phyloP scores from a whole-genome alignment of 225 moss, liverwort and hornwort genomes.

The Antitrichia curtipendula region DNA sequence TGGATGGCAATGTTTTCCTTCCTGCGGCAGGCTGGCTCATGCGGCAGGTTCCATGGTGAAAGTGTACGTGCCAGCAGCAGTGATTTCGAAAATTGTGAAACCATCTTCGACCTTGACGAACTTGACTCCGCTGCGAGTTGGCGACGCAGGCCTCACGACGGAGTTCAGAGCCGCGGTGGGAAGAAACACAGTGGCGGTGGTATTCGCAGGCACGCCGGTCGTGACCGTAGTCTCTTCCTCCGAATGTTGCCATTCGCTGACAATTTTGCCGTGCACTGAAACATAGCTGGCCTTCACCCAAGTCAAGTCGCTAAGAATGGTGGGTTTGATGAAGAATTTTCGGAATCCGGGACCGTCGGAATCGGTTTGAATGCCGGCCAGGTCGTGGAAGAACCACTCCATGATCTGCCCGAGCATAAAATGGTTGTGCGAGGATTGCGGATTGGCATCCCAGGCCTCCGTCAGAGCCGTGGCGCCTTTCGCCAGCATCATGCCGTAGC shows the following conservation, averaged over 20 bases:
- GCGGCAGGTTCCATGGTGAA: not conserved
- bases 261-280: conserved; percentile 11
- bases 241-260: conserved; percentile 14
- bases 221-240: not conserved
- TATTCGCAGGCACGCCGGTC: conserved; percentile 4
- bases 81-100: conserved; percentile 12
- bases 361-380: conserved; percentile 34
- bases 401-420: conserved; percentile 45
- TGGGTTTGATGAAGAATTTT: conserved; percentile 24
- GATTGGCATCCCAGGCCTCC: conserved; percentile 42
- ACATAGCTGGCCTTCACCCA: conserved; percentile 39
- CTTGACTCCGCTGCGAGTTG: not conserved
- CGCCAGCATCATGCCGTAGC: conserved; percentile 44
- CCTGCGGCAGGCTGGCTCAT: not conserved
- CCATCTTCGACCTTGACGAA: conserved; percentile 6
- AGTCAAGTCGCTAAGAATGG: conserved; percentile 24
- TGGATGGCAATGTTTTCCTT: not conserved
- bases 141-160: not conserved
- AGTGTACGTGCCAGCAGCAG: conserved; percentile 11
- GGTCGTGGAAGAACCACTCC: conserved; percentile 48
- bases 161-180: conserved; percentile 3
- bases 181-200: conserved; percentile 21
- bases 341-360: conserved; percentile 21
- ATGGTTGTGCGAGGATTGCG: conserved; percentile 33
- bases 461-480: conserved; percentile 42